phyloP scores from a whole-genome alignment of 306 rosid species.

The Acacia melanoxylon region DNA sequence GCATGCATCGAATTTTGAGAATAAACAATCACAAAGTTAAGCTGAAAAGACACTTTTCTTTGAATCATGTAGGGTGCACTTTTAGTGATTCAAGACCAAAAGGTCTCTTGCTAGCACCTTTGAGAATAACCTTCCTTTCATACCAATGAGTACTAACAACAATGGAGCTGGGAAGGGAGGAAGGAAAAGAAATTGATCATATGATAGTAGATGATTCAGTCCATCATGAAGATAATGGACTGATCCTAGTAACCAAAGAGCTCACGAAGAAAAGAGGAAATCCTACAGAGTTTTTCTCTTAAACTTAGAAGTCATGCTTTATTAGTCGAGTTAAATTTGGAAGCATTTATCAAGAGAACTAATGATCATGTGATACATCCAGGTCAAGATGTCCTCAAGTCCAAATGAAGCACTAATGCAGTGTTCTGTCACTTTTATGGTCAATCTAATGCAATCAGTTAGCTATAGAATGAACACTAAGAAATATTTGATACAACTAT shows the following conservation, averaged over 20 bases:
- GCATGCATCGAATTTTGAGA: conserved; percentile 14
- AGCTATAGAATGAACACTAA: neutral
- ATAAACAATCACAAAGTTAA: conserved; percentile 1
- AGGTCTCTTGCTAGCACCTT: neutral
- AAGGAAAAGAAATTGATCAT: neutral
- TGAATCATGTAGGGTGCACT: conserved; percentile 2
- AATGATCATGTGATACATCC: neutral
- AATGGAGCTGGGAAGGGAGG: neutral
- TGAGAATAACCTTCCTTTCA: neutral
- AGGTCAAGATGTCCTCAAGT: neutral
- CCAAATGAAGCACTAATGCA: neutral
- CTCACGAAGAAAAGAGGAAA: neutral
- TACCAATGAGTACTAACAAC: neutral
- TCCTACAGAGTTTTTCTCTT: neutral
- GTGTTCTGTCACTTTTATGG: neutral
- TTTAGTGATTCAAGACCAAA: neutral
- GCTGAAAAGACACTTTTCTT: neutral
- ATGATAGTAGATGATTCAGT: neutral
- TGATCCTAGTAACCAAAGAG: neutral
- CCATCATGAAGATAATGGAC: neutral
- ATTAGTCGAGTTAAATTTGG: conserved; percentile 4
- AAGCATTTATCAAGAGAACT: neutral
- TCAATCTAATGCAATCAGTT: conserved; percentile 17
- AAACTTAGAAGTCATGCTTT: conserved; percentile 2
- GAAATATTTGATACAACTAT: neutral